These are phyloP conservation scores for Podaxis rugospora DNA, from an alignment of 768 basidiomycete genomes.

Conservation along the genomic window DNA sequence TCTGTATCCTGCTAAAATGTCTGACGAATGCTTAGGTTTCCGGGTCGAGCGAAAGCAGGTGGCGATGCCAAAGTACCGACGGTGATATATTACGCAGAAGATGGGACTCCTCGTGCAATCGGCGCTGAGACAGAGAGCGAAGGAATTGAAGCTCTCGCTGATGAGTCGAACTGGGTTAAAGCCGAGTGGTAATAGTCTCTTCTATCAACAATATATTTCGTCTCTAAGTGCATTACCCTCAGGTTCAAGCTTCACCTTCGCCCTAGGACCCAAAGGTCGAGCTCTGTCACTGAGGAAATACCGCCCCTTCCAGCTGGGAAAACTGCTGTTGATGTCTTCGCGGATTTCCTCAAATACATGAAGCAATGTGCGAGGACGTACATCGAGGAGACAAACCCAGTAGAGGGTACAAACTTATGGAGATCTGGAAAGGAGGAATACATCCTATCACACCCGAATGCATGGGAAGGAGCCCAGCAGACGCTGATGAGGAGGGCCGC, in stretches of 20 bases:
- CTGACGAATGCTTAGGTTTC: constrained; percentile 28
- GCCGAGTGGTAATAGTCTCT: constrained; percentile 38
- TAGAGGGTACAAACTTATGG: constrained; percentile 26
- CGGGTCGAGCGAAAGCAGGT: constrained; percentile 35
- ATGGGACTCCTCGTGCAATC: constrained; percentile 31
- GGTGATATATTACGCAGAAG: constrained; percentile 38
- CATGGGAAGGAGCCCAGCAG: constrained; percentile 52
- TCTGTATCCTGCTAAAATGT: neutral
- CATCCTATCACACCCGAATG: constrained; percentile 48
- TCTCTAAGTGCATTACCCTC: constrained; percentile 7
- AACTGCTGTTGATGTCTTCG: constrained; percentile 31
- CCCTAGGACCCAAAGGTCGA: constrained; percentile 9
- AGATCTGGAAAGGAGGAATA: constrained; percentile 28
- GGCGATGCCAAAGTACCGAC: constrained; percentile 46
- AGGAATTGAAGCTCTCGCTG: constrained; percentile 30
- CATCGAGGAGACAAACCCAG: constrained; percentile 33
- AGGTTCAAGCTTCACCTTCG: constrained; percentile 27
- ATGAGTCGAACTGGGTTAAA: constrained; percentile 41
- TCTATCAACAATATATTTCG: neutral
- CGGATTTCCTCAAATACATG: constrained; percentile 39
- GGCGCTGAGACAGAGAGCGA: constrained; percentile 41
- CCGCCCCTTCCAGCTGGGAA: constrained; percentile 29
- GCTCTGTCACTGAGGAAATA: constrained; percentile 7
- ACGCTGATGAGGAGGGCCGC: constrained; percentile 44
- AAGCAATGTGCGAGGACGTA: constrained; percentile 31